phyloP scores from a whole-genome alignment of 306 rosid genomes.

The Vigna reflexopilosa region DNA sequence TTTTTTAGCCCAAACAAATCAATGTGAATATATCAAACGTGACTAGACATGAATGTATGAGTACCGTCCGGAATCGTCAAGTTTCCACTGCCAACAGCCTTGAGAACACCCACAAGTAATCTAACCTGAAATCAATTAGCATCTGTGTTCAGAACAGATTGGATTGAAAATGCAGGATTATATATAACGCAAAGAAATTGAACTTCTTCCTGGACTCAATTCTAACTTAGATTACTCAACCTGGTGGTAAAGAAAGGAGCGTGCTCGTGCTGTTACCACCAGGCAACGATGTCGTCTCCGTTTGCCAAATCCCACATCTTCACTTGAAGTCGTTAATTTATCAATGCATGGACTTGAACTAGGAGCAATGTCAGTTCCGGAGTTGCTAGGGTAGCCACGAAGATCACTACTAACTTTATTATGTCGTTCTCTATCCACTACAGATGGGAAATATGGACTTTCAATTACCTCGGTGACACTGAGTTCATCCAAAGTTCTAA shows the following conservation, averaged over 20 bases:
- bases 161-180: slow-evolving; percentile 16
- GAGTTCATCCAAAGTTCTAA: slow-evolving; percentile 89
- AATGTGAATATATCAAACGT: neutral
- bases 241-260: slow-evolving; percentile 95
- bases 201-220: slow-evolving; percentile 25
- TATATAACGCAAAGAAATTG: slow-evolving; percentile 13
- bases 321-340: slow-evolving; percentile 39
- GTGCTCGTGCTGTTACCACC: slow-evolving; percentile 83
- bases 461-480: slow-evolving; percentile 66
- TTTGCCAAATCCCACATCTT: slow-evolving; percentile 70
- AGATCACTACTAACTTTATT: slow-evolving; percentile 44
- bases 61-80: slow-evolving; percentile 71
- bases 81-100: slow-evolving; percentile 78
- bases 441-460: slow-evolving; percentile 77
- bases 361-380: slow-evolving; percentile 42
- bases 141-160: slow-evolving; percentile 24
- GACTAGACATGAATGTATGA: slow-evolving; percentile 15
- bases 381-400: slow-evolving; percentile 39
- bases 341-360: slow-evolving; percentile 40
- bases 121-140: slow-evolving; percentile 66
- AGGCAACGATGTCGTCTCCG: slow-evolving; percentile 74
- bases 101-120: slow-evolving; percentile 89
- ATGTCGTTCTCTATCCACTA: slow-evolving; percentile 59
- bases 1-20: slow-evolving; percentile 18
- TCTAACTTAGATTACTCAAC: slow-evolving; percentile 50